Evolutionary conservation across 306 rosid genomes (phyloP).

Genomic region (Vicia faba): DNA sequence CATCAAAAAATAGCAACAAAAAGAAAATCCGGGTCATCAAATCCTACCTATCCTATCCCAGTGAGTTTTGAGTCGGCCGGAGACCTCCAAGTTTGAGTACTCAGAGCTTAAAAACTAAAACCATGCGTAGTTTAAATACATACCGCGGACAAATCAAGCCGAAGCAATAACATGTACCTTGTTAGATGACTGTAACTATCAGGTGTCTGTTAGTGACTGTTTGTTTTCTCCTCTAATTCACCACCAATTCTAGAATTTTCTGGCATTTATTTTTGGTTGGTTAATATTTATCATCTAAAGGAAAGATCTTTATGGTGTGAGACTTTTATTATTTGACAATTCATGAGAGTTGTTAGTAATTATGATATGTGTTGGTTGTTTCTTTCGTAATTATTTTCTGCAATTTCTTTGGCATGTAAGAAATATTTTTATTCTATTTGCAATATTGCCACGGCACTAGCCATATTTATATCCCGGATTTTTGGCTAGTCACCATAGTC

Average conservation of each 20-base stretch:
- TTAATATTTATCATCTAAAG: neutral
- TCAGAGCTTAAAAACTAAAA: neutral
- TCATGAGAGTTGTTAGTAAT: neutral
- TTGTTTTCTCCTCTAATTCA: neutral
- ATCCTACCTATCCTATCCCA: conserved; percentile 12
- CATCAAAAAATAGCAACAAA: conserved; percentile 8
- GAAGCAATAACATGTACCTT: conserved; percentile 9
- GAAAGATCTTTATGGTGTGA: neutral
- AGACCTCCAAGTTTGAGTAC: conserved; percentile 8
- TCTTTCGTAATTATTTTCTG: neutral
- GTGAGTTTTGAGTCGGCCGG: conserved; percentile 5
- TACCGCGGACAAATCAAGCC: conserved; percentile 9
- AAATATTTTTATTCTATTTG: neutral
- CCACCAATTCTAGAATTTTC: neutral
- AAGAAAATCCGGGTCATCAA: neutral
- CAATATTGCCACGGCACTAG: neutral
- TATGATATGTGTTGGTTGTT: neutral
- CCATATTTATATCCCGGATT: neutral
- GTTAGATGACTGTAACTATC: neutral
- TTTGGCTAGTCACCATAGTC: neutral
- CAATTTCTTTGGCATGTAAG: neutral
- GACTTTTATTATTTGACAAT: too few species aligned
- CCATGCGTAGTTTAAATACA: neutral
- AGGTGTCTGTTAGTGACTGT: neutral
- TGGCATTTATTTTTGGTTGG: neutral